phyloP scores from a whole-genome alignment of 345 rosid genomes.

The Anastatica hierochuntica region DNA sequence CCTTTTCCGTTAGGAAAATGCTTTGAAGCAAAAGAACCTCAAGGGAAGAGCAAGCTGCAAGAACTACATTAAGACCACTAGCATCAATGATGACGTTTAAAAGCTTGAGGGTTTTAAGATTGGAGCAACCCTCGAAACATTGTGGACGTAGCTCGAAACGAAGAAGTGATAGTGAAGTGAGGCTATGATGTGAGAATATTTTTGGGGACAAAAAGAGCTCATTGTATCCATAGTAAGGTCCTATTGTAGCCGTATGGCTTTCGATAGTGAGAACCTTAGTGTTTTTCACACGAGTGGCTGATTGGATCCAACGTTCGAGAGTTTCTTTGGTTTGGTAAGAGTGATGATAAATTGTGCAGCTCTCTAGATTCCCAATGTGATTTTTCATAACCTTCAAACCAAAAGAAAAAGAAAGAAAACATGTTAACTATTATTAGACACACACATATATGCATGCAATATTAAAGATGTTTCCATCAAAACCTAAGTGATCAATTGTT shows the following conservation, averaged over 20 bases:
- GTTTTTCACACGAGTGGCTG: not conserved
- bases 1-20: not conserved
- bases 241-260: not conserved
- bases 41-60: slow-evolving; percentile 11
- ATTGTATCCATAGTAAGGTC: not conserved
- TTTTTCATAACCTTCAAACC: no score
- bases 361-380: no score
- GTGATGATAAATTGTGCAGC: no score
- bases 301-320: slow-evolving; percentile 1
- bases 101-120: slow-evolving; percentile 12
- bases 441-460: no score
- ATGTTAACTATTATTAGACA: no score
- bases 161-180: slow-evolving; percentile 10
- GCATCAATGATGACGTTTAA: not conserved
- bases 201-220: not conserved
- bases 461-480: no score
- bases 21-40: slow-evolving; percentile 7
- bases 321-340: not conserved
- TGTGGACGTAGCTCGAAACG: not conserved
- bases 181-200: not conserved
- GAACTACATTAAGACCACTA: not conserved
- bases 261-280: not conserved
- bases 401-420: no score
- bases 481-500: no score
- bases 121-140: not conserved